Conservation (phyloP, 805 yeast genomes). For the Ogataea neopini region DNA sequence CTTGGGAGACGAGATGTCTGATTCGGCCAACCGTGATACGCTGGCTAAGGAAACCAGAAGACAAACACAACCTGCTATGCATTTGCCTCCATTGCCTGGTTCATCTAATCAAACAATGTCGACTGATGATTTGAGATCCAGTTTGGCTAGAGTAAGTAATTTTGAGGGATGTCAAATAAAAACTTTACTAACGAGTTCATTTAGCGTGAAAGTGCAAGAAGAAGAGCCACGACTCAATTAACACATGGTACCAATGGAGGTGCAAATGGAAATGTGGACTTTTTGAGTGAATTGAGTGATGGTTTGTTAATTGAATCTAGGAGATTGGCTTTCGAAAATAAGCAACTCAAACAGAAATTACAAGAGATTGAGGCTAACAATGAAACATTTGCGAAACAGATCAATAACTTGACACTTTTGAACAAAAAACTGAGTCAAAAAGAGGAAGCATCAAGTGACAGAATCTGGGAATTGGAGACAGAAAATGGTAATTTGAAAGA, state of each 20-base stretch:
- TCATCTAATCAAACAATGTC: background rate
- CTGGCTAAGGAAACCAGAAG: background rate
- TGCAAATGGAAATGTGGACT: constrained; percentile 63
- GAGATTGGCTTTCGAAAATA: constrained; percentile 64
- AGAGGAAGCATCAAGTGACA: constrained; percentile 56
- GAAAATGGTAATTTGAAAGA: constrained; percentile 44
- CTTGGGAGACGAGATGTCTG: background rate
- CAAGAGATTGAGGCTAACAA: constrained; percentile 45
- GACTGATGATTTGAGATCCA: constrained; percentile 11
- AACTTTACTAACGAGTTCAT: constrained; percentile 8
- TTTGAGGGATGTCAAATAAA: too few relatives aligned
- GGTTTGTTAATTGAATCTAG: constrained; percentile 70
- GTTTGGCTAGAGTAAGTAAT: constrained; percentile 13
- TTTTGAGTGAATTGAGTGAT: constrained; percentile 73
- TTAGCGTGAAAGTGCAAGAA: constrained; percentile 19
- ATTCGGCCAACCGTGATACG: background rate
- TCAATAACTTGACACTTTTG: constrained; percentile 37
- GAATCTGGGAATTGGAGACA: constrained; percentile 65
- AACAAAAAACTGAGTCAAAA: constrained; percentile 37
- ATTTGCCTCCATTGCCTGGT: background rate
- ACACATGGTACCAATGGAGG: constrained; percentile 10
- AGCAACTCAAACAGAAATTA: constrained; percentile 44
- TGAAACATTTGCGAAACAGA: constrained; percentile 37
- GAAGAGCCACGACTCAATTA: constrained; percentile 15
- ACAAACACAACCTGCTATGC: constrained; percentile 1